phyloP scores from a whole-genome alignment of 805 yeast species.

The Kluyveromyces starmeri region DNA sequence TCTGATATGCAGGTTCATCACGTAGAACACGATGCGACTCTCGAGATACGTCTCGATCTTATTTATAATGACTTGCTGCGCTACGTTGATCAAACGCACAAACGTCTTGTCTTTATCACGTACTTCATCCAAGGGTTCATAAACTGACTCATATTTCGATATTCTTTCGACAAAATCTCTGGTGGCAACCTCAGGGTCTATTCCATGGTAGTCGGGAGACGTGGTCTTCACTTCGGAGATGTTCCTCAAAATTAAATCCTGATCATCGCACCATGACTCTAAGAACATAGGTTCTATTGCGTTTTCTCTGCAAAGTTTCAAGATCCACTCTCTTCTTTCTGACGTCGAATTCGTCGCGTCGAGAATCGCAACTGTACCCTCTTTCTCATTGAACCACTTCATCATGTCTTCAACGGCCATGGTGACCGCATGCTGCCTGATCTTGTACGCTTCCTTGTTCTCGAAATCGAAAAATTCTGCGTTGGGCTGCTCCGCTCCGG shows the following conservation, averaged over 20 bases:
- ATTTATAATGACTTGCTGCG: constrained; percentile 81
- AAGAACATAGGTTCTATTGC: constrained; percentile 83
- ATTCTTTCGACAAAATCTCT: constrained; percentile 68
- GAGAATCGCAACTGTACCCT: constrained; percentile 83
- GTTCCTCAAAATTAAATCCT: constrained; percentile 67
- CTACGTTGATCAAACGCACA: constrained; percentile 80
- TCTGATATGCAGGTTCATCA: constrained; percentile 90
- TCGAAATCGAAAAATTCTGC: constrained; percentile 70
- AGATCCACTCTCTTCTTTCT: constrained; percentile 57
- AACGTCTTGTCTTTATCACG: constrained; percentile 63
- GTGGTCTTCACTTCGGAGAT: constrained; percentile 80
- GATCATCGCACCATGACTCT: constrained; percentile 86
- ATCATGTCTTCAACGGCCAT: constrained; percentile 72
- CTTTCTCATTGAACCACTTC: constrained; percentile 72
- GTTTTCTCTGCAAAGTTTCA: constrained; percentile 51
- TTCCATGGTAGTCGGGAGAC: constrained; percentile 69
- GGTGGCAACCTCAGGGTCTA: constrained; percentile 63
- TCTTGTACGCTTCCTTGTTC: constrained; percentile 54
- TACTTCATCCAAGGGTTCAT: constrained; percentile 62
- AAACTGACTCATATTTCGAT: constrained; percentile 58
- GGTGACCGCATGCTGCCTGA: constrained; percentile 61
- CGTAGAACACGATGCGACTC: constrained; percentile 86
- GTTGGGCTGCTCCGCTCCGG: constrained; percentile 39
- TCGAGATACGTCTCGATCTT: constrained; percentile 82
- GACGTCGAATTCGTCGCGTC: constrained; percentile 90